Base-by-base conservation (phyloP, 75 land plant genomes). In the Pseudotsuga menziesii region DNA sequence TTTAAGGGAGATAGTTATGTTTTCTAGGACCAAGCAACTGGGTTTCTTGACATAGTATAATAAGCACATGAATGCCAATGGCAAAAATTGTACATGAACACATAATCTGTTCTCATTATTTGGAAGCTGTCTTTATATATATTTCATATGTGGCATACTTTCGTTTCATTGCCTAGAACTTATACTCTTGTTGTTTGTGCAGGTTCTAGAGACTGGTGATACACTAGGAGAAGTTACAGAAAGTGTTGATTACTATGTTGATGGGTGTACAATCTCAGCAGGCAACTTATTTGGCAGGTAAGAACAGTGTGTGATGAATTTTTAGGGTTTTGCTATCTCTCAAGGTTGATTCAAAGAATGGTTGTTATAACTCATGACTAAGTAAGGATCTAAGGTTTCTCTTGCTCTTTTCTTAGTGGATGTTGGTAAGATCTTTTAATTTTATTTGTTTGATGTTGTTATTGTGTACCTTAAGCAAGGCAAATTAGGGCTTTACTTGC, bases 211-310 rank as follows among this genome's bases (percentile, higher is more conserved):
- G 85, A 97, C 98, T 54, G 98, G 88, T 74, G 98, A 97, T 12
- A 85, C 86, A 25, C 76, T 97, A 8, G 91, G 93, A 44, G 99
- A 97, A 79, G 96, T 97, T 6, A 94, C 99, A 52, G 99, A 94
- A 79, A 86, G 80, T 84, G 98, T 93, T 58, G 99, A 97, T 78
- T 97, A 94, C 76, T 97, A 80, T 78, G 91, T 97, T 66, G 91
- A 89, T 77, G 99, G 99, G 27, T 78, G 83, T 72, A 94, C 99
- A 58, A 78, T 97, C 74, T 84, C 89, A 70, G 96, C 98, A 26
- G 99, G 99, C 26, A 97, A 97, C 77, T 80, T 97, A 56, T 97
- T 97, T 82, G 92, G 98, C 78, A 94, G 98, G 99, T 97, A 78
- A 58, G 4, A 57, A 5, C 72, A 69, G 54, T 39, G n/a, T n/a